A percentile compares a stretch with the other conserved stretches of the same genome.
phyloP scores from a whole-genome alignment of 257 asterid genomes.

The Solanum sejunctum region DNA sequence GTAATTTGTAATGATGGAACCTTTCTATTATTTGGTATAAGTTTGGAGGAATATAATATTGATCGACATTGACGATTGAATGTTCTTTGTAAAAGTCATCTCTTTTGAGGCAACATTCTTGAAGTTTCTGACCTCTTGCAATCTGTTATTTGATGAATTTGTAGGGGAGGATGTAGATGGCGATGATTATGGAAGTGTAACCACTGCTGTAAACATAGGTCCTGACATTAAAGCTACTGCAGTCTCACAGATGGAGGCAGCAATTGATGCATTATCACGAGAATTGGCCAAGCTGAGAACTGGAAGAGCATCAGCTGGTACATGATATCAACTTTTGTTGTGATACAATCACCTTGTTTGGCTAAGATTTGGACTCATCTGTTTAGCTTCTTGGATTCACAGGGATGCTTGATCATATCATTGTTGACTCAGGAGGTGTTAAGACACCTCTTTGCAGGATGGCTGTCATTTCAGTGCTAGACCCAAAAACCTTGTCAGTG shows the following conservation, averaged over 20 bases:
- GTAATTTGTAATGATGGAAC: not conserved
- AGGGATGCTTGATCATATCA: conserved; percentile 96
- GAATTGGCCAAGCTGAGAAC: conserved; percentile 80
- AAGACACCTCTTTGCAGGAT: conserved; percentile 77
- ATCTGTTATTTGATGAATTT: not conserved
- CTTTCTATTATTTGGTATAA: not conserved
- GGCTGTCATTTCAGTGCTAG: conserved; percentile 85
- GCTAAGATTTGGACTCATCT: not conserved
- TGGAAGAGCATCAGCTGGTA: conserved; percentile 87
- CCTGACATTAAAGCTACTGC: conserved; percentile 39
- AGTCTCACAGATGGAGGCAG: conserved; percentile 66
- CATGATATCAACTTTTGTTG: not conserved
- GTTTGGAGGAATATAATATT: not conserved
- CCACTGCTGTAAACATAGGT: conserved; percentile 27
- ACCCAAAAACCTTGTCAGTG: conserved; percentile 73
- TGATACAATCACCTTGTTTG: not conserved
- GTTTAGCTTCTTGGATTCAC: conserved; percentile 2
- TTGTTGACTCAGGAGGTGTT: conserved; percentile 64
- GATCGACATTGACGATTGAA: not conserved
- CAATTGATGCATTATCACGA: conserved; percentile 73
- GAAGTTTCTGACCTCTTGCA: not conserved
- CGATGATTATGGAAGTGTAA: conserved; percentile 19
- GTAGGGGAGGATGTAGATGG: conserved; percentile 28
- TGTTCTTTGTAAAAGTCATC: not conserved
- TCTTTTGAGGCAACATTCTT: not conserved